These are phyloP conservation scores for Mycena albidolilacea DNA, from an alignment of 768 basidiomycete species.

Conservation along the genomic window DNA sequence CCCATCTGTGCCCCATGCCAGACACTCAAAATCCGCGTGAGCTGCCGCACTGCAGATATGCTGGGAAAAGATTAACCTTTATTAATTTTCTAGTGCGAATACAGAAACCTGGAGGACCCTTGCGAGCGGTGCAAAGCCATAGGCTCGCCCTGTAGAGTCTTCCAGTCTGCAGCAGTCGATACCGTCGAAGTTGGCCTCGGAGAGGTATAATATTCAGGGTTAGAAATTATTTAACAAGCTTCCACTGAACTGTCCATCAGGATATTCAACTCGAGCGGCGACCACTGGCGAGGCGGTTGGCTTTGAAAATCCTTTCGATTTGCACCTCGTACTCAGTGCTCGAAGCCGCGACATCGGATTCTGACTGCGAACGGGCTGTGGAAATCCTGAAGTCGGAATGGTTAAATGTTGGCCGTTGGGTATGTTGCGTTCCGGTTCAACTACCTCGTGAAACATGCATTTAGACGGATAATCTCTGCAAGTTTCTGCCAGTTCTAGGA, in stretches of 20 bases:
- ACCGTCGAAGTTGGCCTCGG: neutral
- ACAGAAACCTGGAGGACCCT: neutral
- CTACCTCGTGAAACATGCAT: neutral
- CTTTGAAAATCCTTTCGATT: neutral
- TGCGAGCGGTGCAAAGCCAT: neutral
- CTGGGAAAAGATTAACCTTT: neutral
- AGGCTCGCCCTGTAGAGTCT: neutral
- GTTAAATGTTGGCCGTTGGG: conserved; percentile 5
- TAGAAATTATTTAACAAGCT: neutral
- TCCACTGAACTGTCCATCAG: neutral
- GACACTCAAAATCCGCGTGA: neutral
- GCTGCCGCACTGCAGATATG: neutral
- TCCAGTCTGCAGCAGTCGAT: neutral
- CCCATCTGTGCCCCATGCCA: neutral
- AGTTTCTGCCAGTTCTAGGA: conserved; percentile 6
- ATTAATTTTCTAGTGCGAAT: neutral
- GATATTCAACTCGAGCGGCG: neutral
- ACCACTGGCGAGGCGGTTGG: neutral
- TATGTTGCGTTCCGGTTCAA: neutral
- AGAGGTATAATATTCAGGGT: neutral
- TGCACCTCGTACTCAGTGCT: neutral
- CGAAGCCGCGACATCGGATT: neutral
- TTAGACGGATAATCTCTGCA: neutral
- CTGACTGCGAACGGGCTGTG: conserved; percentile 3
- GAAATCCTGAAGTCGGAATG: conserved; percentile 17